Base-by-base conservation (phyloP, 306 rosid genomes). In the Cicer cuneatum region DNA sequence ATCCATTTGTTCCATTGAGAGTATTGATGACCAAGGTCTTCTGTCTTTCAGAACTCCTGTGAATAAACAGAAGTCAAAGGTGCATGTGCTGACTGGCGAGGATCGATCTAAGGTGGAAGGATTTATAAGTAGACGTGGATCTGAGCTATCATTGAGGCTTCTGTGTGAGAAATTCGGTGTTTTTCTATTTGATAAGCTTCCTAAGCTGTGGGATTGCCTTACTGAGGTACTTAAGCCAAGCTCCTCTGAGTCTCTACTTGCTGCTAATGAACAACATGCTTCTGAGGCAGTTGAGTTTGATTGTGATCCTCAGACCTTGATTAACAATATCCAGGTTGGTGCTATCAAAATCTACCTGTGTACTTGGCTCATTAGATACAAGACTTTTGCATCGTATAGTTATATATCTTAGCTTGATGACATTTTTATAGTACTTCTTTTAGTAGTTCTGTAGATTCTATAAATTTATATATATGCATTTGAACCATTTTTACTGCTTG, bases 141-240 rank as follows among this genome's bases (percentile, higher is more conserved):
- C 98, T 86, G 98, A 94, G 76, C 88, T 87, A 65, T 86, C 92
- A 37, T 77, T 94, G 85, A 90, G 79, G 95, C 88, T 84, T 90
- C 86, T 94, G 45, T 91, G 96, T 82, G 82, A 86, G 81, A 90
- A 88, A 81, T 92, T 94, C 59, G 90, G 97, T 71, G 80, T 79
- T 47, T 89, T 82, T 54, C 80, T 91, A 68, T 91, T 94, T 84
- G 95, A 88, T 39, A 90, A 86, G 82, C 92, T 94, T 92, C 97
- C 98, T 52, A 94, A 92, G 84, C 80, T 94, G 66, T 94, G 98
- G 98, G 97, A 91, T 74, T 94, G 96, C 83, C 98, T 94, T 77
- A 87, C 97, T 39, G 98, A 94, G 85, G 88, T 94, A 81, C 91
- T 91, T 46, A 86, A 87, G 82, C 93, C 97, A 51, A 54, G 77